A percentile compares a stretch with the other conserved stretches of the same genome.
Evolutionary conservation across 2,329 filamentous ascomycete genomes (phyloP).

Genomic region (Hypoxylon sp.): DNA sequence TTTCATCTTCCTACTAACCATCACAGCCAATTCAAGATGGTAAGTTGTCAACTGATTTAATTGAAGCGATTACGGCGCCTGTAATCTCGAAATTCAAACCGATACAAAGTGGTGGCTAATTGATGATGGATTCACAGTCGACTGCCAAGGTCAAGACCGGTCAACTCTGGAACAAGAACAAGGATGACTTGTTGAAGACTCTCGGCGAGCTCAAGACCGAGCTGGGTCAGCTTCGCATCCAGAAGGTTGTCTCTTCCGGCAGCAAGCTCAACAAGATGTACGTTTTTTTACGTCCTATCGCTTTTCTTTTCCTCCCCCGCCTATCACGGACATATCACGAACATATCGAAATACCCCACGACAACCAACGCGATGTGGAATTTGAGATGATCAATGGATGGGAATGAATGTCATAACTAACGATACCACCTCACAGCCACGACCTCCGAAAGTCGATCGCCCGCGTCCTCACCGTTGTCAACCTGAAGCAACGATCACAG

Average conservation of each 20-base stretch:
- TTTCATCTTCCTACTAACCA: conserved; percentile 39
- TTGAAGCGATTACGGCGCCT: conserved; percentile 8
- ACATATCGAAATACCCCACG: neutral
- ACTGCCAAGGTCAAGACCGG: conserved; percentile 86
- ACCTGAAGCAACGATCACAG: conserved; percentile 98
- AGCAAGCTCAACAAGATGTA: conserved; percentile 99
- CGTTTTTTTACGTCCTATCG: conserved; percentile 52
- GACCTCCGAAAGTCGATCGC: conserved; percentile 99
- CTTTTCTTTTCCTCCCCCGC: conserved; percentile 18
- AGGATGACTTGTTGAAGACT: conserved; percentile 97
- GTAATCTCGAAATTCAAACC: neutral
- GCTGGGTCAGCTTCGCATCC: conserved; percentile 94
- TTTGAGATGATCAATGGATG: conserved; percentile 10
- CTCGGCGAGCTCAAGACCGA: conserved; percentile 95
- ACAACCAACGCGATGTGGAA: conserved; percentile 7
- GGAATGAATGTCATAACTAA: conserved; percentile 27
- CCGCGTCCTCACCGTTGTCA: conserved; percentile 98
- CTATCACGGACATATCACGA: conserved; percentile 2
- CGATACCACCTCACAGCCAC: conserved; percentile 67
- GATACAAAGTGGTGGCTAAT: conserved; percentile 24
- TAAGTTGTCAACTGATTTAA: conserved; percentile 50
- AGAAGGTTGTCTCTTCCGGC: conserved; percentile 96
- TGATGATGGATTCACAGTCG: conserved; percentile 53
- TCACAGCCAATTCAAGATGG: conserved; percentile 55
- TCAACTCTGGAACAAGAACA: conserved; percentile 99